Evolutionary conservation across 108 stramenopile species (phyloP).

Genomic region (Phaeodactylum tricornutum): DNA sequence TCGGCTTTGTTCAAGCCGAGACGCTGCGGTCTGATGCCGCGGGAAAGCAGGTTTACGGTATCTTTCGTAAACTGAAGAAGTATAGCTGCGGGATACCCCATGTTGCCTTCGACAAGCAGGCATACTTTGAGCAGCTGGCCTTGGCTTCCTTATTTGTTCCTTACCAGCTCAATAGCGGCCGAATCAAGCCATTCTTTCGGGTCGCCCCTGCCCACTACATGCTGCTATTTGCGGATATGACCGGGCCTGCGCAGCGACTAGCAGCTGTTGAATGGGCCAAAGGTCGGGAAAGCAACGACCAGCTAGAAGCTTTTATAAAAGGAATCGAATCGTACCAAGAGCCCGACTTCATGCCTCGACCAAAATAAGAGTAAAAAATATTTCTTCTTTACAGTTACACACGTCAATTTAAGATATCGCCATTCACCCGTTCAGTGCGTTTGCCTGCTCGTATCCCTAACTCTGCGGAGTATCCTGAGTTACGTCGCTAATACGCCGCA

Average conservation of each 20-base stretch:
- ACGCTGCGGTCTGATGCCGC: not conserved
- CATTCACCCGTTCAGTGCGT: too few species aligned
- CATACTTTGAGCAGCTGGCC: conserved; percentile 1
- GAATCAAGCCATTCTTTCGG: not conserved
- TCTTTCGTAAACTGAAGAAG: conserved; percentile 4
- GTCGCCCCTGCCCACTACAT: not conserved
- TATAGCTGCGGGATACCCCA: not conserved
- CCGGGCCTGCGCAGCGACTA: not conserved
- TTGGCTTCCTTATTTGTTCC: conserved; percentile 8
- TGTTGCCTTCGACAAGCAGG: not conserved
- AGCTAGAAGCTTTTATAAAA: too few species aligned
- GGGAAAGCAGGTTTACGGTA: not conserved
- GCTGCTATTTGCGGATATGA: conserved; percentile 4
- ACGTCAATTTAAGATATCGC: too few species aligned
- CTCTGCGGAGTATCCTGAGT: too few species aligned
- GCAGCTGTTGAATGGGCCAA: not conserved
- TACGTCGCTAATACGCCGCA: too few species aligned
- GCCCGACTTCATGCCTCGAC: too few species aligned
- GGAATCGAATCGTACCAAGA: too few species aligned
- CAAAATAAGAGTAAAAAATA: too few species aligned
- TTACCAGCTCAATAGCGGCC: not conserved
- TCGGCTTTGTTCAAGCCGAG: conserved; percentile 6
- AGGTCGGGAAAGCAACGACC: too few species aligned
- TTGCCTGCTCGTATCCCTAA: too few species aligned
- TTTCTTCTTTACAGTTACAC: too few species aligned